Evolutionary conservation across 306 rosid species (phyloP).

Genomic region (Potentilla sterilis): DNA sequence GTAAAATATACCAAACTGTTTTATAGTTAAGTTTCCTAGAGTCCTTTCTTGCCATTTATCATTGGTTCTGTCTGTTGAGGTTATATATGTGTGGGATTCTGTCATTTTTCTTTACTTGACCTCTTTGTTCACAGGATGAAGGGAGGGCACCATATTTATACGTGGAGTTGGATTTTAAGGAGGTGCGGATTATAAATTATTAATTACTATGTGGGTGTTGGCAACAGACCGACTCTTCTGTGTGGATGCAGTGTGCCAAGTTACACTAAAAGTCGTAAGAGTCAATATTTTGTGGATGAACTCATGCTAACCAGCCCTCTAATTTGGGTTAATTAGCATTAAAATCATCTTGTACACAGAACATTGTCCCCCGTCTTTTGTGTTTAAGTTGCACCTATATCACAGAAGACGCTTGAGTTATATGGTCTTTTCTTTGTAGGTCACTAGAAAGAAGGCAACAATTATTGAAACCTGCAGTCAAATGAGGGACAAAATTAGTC

Average conservation of each 20-base stretch:
- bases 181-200: conserved; percentile 48
- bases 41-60: background rate
- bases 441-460: conserved; percentile 81
- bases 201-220: conserved; percentile 10
- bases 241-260: background rate
- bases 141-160: conserved; percentile 76
- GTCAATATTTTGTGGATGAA: conserved; percentile 23
- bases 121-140: conserved; percentile 62
- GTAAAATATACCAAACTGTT: background rate
- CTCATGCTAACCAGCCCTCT: conserved; percentile 6
- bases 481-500: conserved; percentile 70
- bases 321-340: conserved; percentile 15
- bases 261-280: background rate
- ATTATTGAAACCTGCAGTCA: conserved; percentile 63
- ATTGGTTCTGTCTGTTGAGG: no score
- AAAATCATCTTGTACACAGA: conserved; percentile 8
- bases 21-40: background rate
- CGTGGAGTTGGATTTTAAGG: conserved; percentile 93
- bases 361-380: conserved; percentile 5
- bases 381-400: background rate
- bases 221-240: conserved; percentile 15
- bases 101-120: background rate
- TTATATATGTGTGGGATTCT: background rate
- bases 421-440: conserved; percentile 43
- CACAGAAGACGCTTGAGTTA: conserved; percentile 4